These are phyloP conservation scores for Venturia pyrina DNA, from an alignment of 2,329 filamentous ascomycete genomes.

Conservation along the genomic window DNA sequence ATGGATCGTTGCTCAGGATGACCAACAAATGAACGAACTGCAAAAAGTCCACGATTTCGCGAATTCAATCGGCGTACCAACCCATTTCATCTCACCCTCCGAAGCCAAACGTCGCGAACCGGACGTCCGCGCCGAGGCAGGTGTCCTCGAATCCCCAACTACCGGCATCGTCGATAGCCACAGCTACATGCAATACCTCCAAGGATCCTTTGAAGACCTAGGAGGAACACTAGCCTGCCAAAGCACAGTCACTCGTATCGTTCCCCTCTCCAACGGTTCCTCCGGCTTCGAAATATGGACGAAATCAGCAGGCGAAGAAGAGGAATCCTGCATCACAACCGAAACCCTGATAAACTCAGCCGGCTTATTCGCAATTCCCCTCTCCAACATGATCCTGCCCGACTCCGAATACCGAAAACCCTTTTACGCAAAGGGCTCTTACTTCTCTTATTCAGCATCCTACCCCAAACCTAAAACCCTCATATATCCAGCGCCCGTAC, in stretches of 20 bases:
- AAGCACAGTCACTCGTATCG: constrained; percentile 53
- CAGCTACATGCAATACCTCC: constrained; percentile 68
- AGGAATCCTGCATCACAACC: constrained; percentile 46
- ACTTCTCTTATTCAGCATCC: constrained; percentile 71
- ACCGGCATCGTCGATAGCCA: constrained; percentile 92
- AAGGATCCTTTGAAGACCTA: constrained; percentile 63
- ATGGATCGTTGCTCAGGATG: constrained; percentile 87
- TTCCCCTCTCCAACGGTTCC: constrained; percentile 41
- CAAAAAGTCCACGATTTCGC: constrained; percentile 47
- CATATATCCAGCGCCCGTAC: constrained; percentile 77
- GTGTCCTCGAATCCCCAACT: constrained; percentile 70
- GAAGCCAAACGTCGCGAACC: constrained; percentile 62
- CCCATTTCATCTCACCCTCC: constrained; percentile 53
- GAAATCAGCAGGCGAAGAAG: constrained; percentile 32
- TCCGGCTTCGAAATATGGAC: constrained; percentile 62
- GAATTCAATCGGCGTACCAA: constrained; percentile 52
- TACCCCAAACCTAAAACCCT: constrained; percentile 59
- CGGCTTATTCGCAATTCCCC: constrained; percentile 62
- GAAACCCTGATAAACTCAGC: constrained; percentile 78
- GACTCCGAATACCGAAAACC: constrained; percentile 44
- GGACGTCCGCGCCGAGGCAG: constrained; percentile 58
- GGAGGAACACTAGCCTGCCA: constrained; percentile 67
- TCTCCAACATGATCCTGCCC: constrained; percentile 76
- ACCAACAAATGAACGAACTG: constrained; percentile 55
- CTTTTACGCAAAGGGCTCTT: constrained; percentile 88